Conservation (phyloP, 2,329 filamentous ascomycete genomes). For the Cordyceps fumosorosea region DNA sequence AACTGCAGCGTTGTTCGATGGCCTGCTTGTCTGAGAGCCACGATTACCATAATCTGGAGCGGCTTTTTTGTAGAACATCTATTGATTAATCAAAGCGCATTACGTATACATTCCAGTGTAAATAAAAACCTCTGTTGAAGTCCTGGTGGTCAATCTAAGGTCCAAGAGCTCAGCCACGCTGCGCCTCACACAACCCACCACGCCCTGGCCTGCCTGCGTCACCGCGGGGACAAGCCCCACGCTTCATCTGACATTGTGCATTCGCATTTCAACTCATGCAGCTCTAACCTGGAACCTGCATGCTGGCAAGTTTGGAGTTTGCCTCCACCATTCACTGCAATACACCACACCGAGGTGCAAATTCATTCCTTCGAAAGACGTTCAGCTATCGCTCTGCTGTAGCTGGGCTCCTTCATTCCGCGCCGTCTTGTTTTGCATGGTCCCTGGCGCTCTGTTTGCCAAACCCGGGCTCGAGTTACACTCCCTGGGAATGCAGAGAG, state of each 20-base stretch:
- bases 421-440: not conserved
- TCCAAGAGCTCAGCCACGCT: constrained; percentile 22
- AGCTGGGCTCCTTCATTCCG: not conserved
- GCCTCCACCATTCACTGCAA: not conserved
- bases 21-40: too few relatives aligned
- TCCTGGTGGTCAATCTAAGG: not conserved
- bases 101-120: not conserved
- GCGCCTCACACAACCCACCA: constrained; percentile 4
- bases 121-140: not conserved
- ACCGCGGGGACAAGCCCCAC: constrained; percentile 19
- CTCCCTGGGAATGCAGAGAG: not conserved
- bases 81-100: too few relatives aligned
- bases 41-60: too few relatives aligned
- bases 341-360: not conserved
- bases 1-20: too few relatives aligned
- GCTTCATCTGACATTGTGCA: constrained; percentile 6
- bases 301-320: not conserved
- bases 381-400: not conserved
- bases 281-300: not conserved
- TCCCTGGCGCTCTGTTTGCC: not conserved
- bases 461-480: not conserved
- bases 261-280: not conserved
- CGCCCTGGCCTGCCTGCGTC: constrained; percentile 17
- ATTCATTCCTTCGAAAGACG: not conserved
- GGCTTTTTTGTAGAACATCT: too few relatives aligned